These are phyloP conservation scores for Penicillium sp. DNA, from an alignment of 2,329 filamentous ascomycete species.

Conservation along the genomic window DNA sequence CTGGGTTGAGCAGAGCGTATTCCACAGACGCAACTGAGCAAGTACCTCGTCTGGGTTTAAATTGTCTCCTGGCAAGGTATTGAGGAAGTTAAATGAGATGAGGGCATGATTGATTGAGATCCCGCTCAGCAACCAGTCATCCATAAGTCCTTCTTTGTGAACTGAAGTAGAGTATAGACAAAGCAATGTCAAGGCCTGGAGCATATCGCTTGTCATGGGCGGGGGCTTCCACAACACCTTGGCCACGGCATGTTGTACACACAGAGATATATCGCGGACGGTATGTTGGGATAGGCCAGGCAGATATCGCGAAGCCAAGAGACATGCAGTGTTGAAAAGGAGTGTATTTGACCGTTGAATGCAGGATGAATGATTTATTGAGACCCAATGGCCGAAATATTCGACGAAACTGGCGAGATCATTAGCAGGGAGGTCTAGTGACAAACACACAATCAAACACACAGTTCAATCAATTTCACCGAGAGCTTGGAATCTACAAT, in stretches of 20 bases:
- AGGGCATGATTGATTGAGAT: constrained; percentile 39
- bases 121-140: constrained; percentile 40
- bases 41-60: constrained; percentile 32
- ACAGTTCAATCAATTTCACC: constrained; percentile 35
- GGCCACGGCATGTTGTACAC: constrained; percentile 34
- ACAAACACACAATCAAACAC: constrained; percentile 7
- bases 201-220: constrained; percentile 32
- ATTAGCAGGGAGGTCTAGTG: constrained; percentile 2
- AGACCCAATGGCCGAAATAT: constrained; percentile 35
- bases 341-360: constrained; percentile 33
- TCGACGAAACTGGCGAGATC: constrained; percentile 30
- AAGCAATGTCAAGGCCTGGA: constrained; percentile 35
- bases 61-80: constrained; percentile 20
- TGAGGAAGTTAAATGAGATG: constrained; percentile 24
- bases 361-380: constrained; percentile 31
- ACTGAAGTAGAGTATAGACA: constrained; percentile 35
- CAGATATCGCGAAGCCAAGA: constrained; percentile 36
- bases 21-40: constrained; percentile 36
- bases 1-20: constrained; percentile 36
- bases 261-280: constrained; percentile 32
- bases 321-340: constrained; percentile 36
- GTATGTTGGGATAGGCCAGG: constrained; percentile 32
- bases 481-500: constrained; percentile 34
- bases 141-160: constrained; percentile 36
- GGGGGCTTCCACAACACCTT: constrained; percentile 33